Base-by-base conservation (phyloP, 2,329 filamentous ascomycete species). In the Ophiostoma ulmi region DNA sequence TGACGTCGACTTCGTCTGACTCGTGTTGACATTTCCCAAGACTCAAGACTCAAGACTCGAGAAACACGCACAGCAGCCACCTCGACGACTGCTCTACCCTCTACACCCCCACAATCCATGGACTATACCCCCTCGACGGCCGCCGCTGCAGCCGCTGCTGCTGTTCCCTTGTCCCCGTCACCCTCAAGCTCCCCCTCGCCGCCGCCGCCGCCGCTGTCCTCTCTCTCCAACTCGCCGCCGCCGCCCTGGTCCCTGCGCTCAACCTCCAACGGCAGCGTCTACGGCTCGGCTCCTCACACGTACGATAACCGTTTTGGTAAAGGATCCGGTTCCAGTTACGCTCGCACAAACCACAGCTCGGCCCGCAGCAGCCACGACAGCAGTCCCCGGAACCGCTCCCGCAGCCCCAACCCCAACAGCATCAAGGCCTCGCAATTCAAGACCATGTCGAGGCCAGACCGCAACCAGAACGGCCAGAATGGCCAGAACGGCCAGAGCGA, bases 341-440 rank as follows among this genome's bases (percentile, higher is more conserved):
- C 2, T 31, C 65, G 66, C 48, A 44, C 39, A 5, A 63, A 20
- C 58, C 26, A 26, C 58, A 63, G 26, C 26, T 63, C 58, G 5
- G 58, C 14, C 11, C 58, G 58, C 58, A 2, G 26, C 26, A 38
- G 61, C 39, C 20, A 58, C 58, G 58, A 36, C 26, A 35, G 26
- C 64, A 71, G 68, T 63, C 72, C 69, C 2, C 69, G 70, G 7
- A 70, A 68, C 35, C 72, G 72, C 5, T 64, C 58, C 58, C 35
- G 44, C 67, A 38, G 39, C 67, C 67, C 55, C 55, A 31, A 31
- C 31, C 31, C 31, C 31, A 31, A 31, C 31, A 20, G 38, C 8
- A 67, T 58, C 44, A 64, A n/a, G 5, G 48, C 44, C 35, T 31
- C 69, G 69, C 58, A 36, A n/a, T 63, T 58, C 20, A 38, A 20